Evolutionary conservation across 805 yeast genomes (phyloP).

Genomic region (Trichomonascus vanleenenianus): DNA sequence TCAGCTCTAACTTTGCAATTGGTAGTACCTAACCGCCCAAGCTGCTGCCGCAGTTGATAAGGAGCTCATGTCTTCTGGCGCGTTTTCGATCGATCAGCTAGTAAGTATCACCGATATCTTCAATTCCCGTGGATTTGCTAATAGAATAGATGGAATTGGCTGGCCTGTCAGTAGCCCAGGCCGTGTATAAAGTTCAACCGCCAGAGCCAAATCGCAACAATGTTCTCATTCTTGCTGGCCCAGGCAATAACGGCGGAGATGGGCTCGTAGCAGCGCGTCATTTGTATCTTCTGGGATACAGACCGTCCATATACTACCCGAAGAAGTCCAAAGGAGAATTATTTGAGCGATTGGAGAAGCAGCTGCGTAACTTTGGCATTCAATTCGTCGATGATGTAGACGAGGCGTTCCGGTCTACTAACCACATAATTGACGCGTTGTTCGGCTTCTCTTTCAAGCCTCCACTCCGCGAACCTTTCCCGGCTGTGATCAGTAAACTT

Average conservation of each 20-base stretch:
- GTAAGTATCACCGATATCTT: constrained; percentile 26
- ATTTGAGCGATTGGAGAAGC: constrained; percentile 54
- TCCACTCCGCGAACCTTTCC: constrained; percentile 76
- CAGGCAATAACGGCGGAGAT: constrained; percentile 90
- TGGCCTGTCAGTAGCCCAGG: constrained; percentile 89
- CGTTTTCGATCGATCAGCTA: constrained; percentile 75
- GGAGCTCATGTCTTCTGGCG: constrained; percentile 80
- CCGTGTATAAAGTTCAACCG: constrained; percentile 64
- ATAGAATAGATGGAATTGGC: constrained; percentile 80
- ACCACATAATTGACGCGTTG: constrained; percentile 65
- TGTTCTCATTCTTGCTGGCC: constrained; percentile 77
- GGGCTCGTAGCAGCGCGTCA: constrained; percentile 95
- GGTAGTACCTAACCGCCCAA: constrained; percentile 7
- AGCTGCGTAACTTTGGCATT: constrained; percentile 58
- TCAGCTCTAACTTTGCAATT: background rate
- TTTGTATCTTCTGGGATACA: constrained; percentile 67
- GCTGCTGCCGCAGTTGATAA: constrained; percentile 73
- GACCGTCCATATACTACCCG: constrained; percentile 75
- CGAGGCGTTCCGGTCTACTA: constrained; percentile 31
- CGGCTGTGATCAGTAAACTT: constrained; percentile 37
- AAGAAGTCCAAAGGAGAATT: constrained; percentile 51
- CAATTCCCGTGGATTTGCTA: background rate
- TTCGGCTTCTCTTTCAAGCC: constrained; percentile 94
- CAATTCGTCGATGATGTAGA: constrained; percentile 39
- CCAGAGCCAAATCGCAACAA: constrained; percentile 33